phyloP scores from a whole-genome alignment of 2,329 filamentous ascomycete genomes.

The Sclerotinia borealis region DNA sequence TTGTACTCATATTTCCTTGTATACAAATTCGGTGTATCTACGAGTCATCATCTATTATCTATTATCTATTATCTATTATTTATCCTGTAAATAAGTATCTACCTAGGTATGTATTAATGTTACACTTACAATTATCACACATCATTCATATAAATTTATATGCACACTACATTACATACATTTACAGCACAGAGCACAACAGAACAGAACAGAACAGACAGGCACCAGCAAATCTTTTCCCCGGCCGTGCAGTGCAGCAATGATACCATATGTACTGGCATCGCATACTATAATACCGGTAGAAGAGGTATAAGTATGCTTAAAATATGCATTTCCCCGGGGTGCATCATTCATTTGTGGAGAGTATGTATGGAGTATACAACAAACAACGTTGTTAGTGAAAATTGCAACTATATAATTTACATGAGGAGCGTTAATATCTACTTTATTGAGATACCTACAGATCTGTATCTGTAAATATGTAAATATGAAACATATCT shows the following conservation, averaged over 20 bases:
- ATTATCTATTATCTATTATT: too few species aligned
- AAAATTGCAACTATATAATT: not conserved
- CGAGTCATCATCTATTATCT: too few species aligned
- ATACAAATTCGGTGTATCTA: too few species aligned
- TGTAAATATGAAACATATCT: not conserved
- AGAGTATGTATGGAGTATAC: too few species aligned
- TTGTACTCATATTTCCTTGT: too few species aligned
- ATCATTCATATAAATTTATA: not conserved
- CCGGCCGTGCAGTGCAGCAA: not conserved
- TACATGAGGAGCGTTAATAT: too few species aligned
- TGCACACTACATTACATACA: too few species aligned
- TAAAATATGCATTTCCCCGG: conserved; percentile 2
- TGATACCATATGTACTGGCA: not conserved
- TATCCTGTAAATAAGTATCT: not conserved
- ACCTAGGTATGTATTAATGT: not conserved
- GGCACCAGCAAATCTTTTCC: not conserved
- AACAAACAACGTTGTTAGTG: not conserved
- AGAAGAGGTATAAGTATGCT: too few species aligned
- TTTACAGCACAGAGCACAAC: not conserved
- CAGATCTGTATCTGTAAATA: too few species aligned
- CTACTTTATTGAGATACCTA: too few species aligned
- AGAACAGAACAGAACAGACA: too few species aligned
- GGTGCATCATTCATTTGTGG: too few species aligned
- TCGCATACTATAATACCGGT: not conserved
- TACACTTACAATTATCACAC: not conserved